These are phyloP conservation scores for Hypericum androsaemum DNA, from an alignment of 345 rosid genomes.

Conservation along the genomic window DNA sequence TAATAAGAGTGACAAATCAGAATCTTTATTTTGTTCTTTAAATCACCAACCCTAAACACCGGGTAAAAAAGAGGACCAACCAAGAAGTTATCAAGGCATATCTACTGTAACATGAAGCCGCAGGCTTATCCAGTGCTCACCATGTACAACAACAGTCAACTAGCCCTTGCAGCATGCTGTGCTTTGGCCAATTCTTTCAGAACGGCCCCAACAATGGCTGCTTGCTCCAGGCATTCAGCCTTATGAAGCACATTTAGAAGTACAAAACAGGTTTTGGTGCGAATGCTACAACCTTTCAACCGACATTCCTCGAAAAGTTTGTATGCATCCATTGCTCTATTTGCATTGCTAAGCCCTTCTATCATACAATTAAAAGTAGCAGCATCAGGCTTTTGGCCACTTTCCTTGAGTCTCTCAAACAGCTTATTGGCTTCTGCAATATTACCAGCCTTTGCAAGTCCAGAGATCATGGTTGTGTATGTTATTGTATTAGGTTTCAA, in stretches of 20 bases:
- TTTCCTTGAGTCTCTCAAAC: constrained; percentile 61
- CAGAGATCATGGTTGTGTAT: constrained; percentile 76
- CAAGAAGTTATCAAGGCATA: too few relatives aligned
- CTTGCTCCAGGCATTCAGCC: constrained; percentile 87
- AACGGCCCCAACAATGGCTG: constrained; percentile 86
- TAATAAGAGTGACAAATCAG: too few relatives aligned
- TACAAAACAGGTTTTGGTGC: constrained; percentile 68
- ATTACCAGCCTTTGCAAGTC: constrained; percentile 88
- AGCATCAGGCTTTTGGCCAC: constrained; percentile 66
- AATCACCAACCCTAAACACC: too few relatives aligned
- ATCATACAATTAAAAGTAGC: constrained; percentile 72
- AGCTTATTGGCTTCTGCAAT: constrained; percentile 53
- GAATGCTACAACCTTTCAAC: constrained; percentile 47
- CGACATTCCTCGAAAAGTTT: constrained; percentile 77
- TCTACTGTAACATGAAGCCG: too few relatives aligned
- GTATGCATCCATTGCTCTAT: constrained; percentile 70
- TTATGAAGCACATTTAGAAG: constrained; percentile 80
- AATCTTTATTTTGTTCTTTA: too few relatives aligned
- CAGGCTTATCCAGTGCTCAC: constrained; percentile 8
- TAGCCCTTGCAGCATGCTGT: constrained; percentile 68
- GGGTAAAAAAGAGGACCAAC: too few relatives aligned
- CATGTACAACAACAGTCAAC: constrained; percentile 29
- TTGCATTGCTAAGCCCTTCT: constrained; percentile 66
- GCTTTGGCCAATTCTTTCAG: constrained; percentile 81
- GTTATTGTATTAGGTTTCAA: constrained; percentile 60